Conservation (phyloP, 495 filamentous ascomycete genomes). For the Talaromyces trachyspermus region DNA sequence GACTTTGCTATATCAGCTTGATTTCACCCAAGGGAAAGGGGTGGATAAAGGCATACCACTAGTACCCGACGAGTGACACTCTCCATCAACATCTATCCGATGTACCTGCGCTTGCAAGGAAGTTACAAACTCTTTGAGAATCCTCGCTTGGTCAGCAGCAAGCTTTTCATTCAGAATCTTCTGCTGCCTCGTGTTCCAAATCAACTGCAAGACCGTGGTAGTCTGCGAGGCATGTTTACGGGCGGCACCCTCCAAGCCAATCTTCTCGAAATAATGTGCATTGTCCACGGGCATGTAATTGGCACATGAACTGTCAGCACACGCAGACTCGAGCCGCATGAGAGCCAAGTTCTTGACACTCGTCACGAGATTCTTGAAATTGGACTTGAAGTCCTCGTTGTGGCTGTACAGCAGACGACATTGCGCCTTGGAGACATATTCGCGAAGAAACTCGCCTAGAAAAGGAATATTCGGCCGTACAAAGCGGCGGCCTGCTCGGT, state of each 20-base stretch:
- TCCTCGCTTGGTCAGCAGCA: conserved; percentile 21
- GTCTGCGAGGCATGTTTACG: conserved; percentile 32
- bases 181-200: conserved; percentile 38
- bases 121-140: background rate
- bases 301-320: background rate
- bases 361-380: conserved; percentile 35
- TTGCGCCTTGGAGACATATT: conserved; percentile 34
- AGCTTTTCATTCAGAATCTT: conserved; percentile 3
- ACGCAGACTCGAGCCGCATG: conserved; percentile 14
- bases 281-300: conserved; percentile 25
- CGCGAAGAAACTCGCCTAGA: conserved; percentile 41
- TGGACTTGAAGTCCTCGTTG: conserved; percentile 36
- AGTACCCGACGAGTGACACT: background rate
- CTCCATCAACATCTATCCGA: background rate
- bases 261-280: conserved; percentile 30
- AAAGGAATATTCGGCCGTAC: conserved; percentile 42
- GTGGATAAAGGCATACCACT: background rate
- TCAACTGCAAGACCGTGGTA: conserved; percentile 31
- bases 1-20: too few relatives aligned
- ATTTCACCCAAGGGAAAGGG: too few relatives aligned
- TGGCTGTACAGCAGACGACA: conserved; percentile 39
- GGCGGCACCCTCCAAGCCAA: conserved; percentile 29
- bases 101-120: background rate
- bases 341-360: conserved; percentile 28
- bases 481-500: conserved; percentile 23